phyloP scores from a whole-genome alignment of 179 eudicot species.

The Dionaea muscipula region DNA sequence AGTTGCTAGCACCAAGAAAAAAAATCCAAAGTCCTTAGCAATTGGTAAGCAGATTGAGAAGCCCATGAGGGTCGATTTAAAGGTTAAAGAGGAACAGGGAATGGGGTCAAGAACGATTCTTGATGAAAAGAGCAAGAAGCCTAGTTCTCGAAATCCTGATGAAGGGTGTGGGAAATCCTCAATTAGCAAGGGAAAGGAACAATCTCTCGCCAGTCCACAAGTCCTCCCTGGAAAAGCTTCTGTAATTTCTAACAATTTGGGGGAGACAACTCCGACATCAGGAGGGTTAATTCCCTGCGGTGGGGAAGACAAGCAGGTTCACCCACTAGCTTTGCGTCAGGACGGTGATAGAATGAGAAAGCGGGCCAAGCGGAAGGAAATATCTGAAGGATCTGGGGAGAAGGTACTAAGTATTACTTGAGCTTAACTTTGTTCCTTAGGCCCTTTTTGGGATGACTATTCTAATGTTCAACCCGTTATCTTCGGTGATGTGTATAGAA shows the following conservation, averaged over 20 bases:
- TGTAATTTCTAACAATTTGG: conserved; percentile 5
- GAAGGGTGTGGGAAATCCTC: conserved; percentile 20
- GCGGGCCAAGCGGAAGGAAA: conserved; percentile 19
- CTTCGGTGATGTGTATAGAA: conserved; percentile 10
- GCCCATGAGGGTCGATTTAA: conserved; percentile 7
- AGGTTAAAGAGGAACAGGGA: conserved; percentile 5
- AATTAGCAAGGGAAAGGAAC: conserved; percentile 11
- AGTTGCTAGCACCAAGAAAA: conserved; percentile 10
- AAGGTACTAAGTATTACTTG: conserved; percentile 32
- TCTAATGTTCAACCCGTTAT: neutral
- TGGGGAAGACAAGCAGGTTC: conserved; percentile 12
- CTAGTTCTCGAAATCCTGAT: conserved; percentile 17
- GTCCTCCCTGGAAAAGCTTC: conserved; percentile 11
- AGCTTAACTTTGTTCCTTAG: no score
- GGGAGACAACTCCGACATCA: conserved; percentile 7
- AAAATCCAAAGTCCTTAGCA: conserved; percentile 17
- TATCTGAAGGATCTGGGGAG: conserved; percentile 24
- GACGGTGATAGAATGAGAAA: conserved; percentile 15
- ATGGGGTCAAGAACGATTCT: conserved; percentile 17
- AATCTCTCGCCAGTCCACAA: conserved; percentile 13
- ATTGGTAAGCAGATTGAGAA: conserved; percentile 10
- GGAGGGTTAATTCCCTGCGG: conserved; percentile 12
- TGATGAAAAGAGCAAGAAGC: conserved; percentile 25
- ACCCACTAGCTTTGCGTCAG: conserved; percentile 4
- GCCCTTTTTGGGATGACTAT: no score